Evolutionary conservation across 1,139 yeast species (phyloP), one percentile per base, ranked within the genome.

Genomic region (Saccharomyces hybrid): DNA sequence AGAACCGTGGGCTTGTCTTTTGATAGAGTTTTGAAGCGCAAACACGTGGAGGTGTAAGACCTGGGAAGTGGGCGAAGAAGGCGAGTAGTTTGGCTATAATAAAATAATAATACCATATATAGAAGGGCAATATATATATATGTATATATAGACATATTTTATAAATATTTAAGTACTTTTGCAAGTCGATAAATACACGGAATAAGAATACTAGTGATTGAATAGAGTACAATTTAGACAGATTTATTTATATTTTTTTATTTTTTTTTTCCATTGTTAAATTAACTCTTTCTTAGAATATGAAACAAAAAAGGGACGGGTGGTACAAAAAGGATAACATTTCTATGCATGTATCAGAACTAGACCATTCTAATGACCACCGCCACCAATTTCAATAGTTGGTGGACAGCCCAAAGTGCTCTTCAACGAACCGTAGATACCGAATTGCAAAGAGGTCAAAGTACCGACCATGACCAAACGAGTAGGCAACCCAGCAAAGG

Each of bases 391-490:
- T 73, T 82, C 85, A 71, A 85, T 84, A 66, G 84, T 84, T 72
- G 88, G 85, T 63, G 91, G 89, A 77, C 90, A 84, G 71, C 81
- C 80, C 74, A 86, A 81, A 64, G 84, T 77, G 67, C 78, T 76
- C 80, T 86, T 86, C 71, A 86, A 80, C 59, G 86, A 77, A 75
- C 93, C 95, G 81, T 86, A 86, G 74, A 86, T 83, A 81, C 91
- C 85, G 81, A 86, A 86, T 81, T 86, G 95, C 76, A 86, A 81
- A 57, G 93, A 85, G 66, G 95, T 86, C 76, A 86, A 82, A 71
- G 93, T 86, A 85, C 93, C 95, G 68, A 86, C 93, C 95, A 86
- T 86, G 71, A 86, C 79, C 79, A 86, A 81, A 83, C 95, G 85
- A 67, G 93, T 85, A 76, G 93, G 88, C 76, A 86, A 81, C 81